Base-by-base conservation (phyloP, 352 stramenopile genomes). In the Phytophthora agathidicida region DNA sequence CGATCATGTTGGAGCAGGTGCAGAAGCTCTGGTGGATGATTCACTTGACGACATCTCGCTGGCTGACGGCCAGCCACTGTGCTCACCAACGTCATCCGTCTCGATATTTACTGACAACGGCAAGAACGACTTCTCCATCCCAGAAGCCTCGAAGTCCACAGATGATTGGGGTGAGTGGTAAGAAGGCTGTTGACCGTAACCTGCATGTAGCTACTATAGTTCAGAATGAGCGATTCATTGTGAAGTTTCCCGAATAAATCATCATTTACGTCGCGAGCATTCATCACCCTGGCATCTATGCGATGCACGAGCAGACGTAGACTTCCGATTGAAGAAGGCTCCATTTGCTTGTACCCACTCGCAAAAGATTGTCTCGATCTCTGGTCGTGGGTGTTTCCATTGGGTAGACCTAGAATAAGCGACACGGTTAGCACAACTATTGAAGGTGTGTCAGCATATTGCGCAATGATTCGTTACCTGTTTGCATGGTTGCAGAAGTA, bases 401-500 rank as follows among this genome's bases (percentile, higher is more conserved):
- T 96, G 84, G 3, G 86, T 94, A 5, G 86, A 93, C 26, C 86
- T 92, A 57, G 16, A 20, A 14, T 44, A 23, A 7, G 13, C 8
- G 16, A 31, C 3, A 22, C 9, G 14, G 26, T 31, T 47, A 41
- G 32, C 8, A 31, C 8, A 36, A n/a, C 0, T 32, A 16, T 43
- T 48, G 9, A 17, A 19, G 32, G 27, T 27, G 30, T 10, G 22
- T 5, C 19, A 41, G 1, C 19, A 3, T 9, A 5, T 32, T n/a
- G n/a, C n/a, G n/a, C n/a, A n/a, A n/a, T n/a, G 10, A n/a, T 27
- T 48, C 68, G 45, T n/a, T 60, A 93, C 84, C 83, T 48, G 38
- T 88, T 81, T 10, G 58, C 70, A 35, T 94, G 84, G 46, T 91
- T 88, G 64, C 84, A 92, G 51, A 93, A 93, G 60, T 96, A 95